phyloP scores from a whole-genome alignment of 495 filamentous ascomycete genomes.

The Xeromyces bisporus region DNA sequence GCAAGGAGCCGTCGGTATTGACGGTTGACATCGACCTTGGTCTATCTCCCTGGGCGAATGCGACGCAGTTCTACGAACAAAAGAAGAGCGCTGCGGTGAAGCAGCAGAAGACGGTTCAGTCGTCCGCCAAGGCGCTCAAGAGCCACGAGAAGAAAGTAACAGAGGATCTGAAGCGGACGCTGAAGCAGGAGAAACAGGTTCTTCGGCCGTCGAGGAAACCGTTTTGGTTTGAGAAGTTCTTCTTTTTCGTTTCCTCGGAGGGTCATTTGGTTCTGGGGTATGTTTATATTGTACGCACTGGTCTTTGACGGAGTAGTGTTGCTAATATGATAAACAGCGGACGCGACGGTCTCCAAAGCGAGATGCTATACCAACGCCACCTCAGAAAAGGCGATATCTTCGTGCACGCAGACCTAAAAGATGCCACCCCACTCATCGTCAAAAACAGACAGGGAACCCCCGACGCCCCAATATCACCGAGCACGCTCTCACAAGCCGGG shows the following conservation, averaged over 20 bases:
- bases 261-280: slow-evolving; percentile 73
- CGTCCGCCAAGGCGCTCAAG: slow-evolving; percentile 71
- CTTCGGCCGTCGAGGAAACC: slow-evolving; percentile 65
- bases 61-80: slow-evolving; percentile 78
- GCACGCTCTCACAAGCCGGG: slow-evolving; percentile 81
- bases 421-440: slow-evolving; percentile 65
- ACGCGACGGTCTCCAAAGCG: slow-evolving; percentile 77
- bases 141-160: slow-evolving; percentile 77
- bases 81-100: slow-evolving; percentile 71
- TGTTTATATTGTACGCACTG: slow-evolving; percentile 2
- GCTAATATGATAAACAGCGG: slow-evolving; percentile 29
- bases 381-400: slow-evolving; percentile 80
- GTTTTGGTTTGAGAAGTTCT: slow-evolving; percentile 94
- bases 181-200: slow-evolving; percentile 85
- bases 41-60: slow-evolving; percentile 72
- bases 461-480: slow-evolving; percentile 76
- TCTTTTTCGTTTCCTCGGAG: slow-evolving; percentile 89
- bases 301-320: not conserved
- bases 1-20: slow-evolving; percentile 23
- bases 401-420: slow-evolving; percentile 77
- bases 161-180: slow-evolving; percentile 62
- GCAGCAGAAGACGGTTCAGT: slow-evolving; percentile 66
- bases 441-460: slow-evolving; percentile 62
- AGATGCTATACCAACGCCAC: slow-evolving; percentile 72
- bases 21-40: slow-evolving; percentile 72